Base-by-base conservation (phyloP, 2,329 filamentous ascomycete species). In the Cladophialophora carrionii region DNA sequence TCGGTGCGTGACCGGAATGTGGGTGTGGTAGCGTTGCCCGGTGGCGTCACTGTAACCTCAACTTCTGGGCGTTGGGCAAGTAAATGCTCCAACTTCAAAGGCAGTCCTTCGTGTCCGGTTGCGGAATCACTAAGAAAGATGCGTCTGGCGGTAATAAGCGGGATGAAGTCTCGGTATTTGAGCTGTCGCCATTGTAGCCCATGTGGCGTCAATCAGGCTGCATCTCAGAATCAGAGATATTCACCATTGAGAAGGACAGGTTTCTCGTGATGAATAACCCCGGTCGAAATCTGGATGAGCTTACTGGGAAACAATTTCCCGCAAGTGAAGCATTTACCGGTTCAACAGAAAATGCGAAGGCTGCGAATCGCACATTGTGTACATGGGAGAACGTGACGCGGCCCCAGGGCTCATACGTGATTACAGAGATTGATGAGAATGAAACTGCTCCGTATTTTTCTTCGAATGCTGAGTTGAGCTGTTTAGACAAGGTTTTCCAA, bases 11-110 rank as follows among this genome's bases (percentile, higher is more conserved):
- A 6, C 20, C 48, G 26, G 10, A 34, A 31, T n/a, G 20, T 52
- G 29, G 57, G 14, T 54, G 20, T 52, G 29, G 48, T 12, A 41
- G 57, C 48, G 48, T 60, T 10, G 29, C 29, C 17, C 14, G 24
- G 57, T 60, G 57, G 57, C 57, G 57, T 60, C 48, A 29, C 31
- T 60, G 57, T 53, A 60, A 60, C 57, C 46, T 26, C 57, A 43
- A 41, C 29, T 37, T 34, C 48, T 43, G 48, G 46, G 57, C 52
- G 48, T 46, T 12, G 37, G 55, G n/a, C 55, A 37, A 31, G 14
- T 26, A 10, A 29, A 32, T 10, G 17, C 26, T 31, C 51, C 20
- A 29, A 20, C 31, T 51, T 10, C 22, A 9, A 9, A 51, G 3
- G 14, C 20, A 20, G 8, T 14, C 4, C 1, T 7, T 51, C 48